Conservation (phyloP, 805 yeast genomes). For the Wickerhamomyces chambardii region DNA sequence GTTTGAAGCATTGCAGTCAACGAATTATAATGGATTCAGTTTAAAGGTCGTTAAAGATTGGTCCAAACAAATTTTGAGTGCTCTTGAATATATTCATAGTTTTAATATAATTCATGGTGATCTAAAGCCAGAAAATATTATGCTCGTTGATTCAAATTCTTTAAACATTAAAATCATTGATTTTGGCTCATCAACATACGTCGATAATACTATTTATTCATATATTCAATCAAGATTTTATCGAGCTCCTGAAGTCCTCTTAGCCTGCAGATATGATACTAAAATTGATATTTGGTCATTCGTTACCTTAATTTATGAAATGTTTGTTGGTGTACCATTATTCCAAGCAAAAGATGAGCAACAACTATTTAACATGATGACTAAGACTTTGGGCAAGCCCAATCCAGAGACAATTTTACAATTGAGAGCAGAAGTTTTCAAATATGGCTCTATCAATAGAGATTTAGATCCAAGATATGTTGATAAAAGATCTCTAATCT, state of each 20-base stretch:
- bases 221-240: conserved; percentile 80
- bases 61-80: conserved; percentile 46
- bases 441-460: conserved; percentile 25
- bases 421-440: conserved; percentile 28
- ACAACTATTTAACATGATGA: conserved; percentile 66
- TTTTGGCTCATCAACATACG: conserved; percentile 64
- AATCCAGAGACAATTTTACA: conserved; percentile 27
- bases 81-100: conserved; percentile 49
- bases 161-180: conserved; percentile 64
- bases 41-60: conserved; percentile 32
- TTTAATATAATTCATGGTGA: conserved; percentile 71
- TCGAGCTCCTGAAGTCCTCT: conserved; percentile 69
- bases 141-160: conserved; percentile 36
- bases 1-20: conserved; percentile 46
- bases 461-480: conserved; percentile 4
- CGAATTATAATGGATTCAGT: conserved; percentile 40
- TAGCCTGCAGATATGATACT: conserved; percentile 66
- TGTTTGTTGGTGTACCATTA: conserved; percentile 79
- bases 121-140: conserved; percentile 77
- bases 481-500: conserved; percentile 23
- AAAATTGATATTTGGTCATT: conserved; percentile 92
- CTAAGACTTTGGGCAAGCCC: conserved; percentile 69
- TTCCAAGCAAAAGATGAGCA: conserved; percentile 81
- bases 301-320: conserved; percentile 80
- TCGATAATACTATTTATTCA: conserved; percentile 61